Base-by-base conservation (phyloP, 2,329 filamentous ascomycete species). In the Xylaria sp. region DNA sequence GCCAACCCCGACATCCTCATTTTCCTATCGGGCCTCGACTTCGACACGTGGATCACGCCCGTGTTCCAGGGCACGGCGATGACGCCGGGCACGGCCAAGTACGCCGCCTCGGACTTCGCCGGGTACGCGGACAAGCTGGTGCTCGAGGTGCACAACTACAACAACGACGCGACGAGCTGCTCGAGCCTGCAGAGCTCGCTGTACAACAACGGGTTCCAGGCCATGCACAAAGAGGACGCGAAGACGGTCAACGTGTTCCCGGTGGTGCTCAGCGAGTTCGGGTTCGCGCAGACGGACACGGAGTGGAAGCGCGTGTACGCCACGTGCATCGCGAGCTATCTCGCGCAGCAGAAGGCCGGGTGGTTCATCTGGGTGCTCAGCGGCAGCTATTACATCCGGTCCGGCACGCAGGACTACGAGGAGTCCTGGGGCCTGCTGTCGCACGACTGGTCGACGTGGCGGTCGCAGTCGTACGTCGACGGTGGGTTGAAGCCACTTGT, bases 91-190 rank as follows among this genome's bases (percentile, higher is more conserved):
- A 83, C 78, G 16, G 77, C 65, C 18, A 82, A 71, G 3, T 89
- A 87, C 73, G 78, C 73, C 61, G 75, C 80, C 3, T 73, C 73
- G 16, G 83, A 86, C 72, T 89, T 88, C 71, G 70, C 78, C 1
- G 83, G 81, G 0, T 87, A 84, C 75, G 78, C 78, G 1, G 78
- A 87, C 73, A 89, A 89, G 78, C 80, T 89, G 0, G 87, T 88
- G 8, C 81, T 89, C 2, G 88, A 90, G 76, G 80, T 90, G 10
- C 88, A 90, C 81, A 89, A 88, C 78, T 90, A 90, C 76, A 81
- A 87, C 68, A 87, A 82, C 71, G 74, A 76, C n/a, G 82, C 83
- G 2, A 81, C 76, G 0, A 83, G 80, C 73, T 90, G 88, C 76
- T 75, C 76, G 9, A 79, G 78, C 9, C 81, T 89, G 13, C 78